Percentiles rank a stretch among this genome's conserved stretches.
phyloP scores from a whole-genome alignment of 768 basidiomycete genomes.

The Rhodocollybia butyracea region DNA sequence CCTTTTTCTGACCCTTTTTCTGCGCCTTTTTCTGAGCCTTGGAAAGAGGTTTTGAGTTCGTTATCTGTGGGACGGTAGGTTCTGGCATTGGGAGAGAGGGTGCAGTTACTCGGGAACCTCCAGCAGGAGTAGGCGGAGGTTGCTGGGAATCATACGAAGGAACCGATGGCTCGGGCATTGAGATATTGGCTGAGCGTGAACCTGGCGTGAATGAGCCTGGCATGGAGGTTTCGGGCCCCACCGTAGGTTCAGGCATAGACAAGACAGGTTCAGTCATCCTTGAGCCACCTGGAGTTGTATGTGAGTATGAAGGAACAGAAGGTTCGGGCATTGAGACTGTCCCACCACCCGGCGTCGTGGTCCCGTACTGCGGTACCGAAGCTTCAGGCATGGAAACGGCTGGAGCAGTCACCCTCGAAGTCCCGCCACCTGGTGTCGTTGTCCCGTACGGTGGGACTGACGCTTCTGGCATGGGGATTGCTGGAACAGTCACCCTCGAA shows the following conservation, averaged over 20 bases:
- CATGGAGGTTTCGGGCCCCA: background rate
- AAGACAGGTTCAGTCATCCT: too few relatives aligned
- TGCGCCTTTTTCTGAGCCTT: background rate
- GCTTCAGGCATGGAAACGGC: background rate
- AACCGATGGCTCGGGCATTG: background rate
- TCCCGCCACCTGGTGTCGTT: background rate
- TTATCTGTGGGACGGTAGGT: background rate
- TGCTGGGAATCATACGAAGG: background rate
- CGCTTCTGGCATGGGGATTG: background rate
- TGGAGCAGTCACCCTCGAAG: background rate
- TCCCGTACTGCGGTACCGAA: background rate
- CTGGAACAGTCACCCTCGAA: background rate
- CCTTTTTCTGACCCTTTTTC: too few relatives aligned
- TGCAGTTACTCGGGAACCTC: background rate
- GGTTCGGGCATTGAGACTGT: conserved; percentile 1
- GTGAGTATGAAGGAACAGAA: background rate
- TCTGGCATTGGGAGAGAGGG: background rate
- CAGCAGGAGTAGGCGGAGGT: background rate
- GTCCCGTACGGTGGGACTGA: background rate
- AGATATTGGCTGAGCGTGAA: too few relatives aligned
- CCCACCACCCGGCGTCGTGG: background rate
- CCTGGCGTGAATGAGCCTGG: too few relatives aligned
- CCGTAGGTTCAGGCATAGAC: conserved; percentile 1
- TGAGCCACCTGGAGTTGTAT: background rate
- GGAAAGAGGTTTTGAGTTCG: background rate